Conservation (phyloP, 2,329 filamentous ascomycete species). For the Dactylellina leptospora region DNA sequence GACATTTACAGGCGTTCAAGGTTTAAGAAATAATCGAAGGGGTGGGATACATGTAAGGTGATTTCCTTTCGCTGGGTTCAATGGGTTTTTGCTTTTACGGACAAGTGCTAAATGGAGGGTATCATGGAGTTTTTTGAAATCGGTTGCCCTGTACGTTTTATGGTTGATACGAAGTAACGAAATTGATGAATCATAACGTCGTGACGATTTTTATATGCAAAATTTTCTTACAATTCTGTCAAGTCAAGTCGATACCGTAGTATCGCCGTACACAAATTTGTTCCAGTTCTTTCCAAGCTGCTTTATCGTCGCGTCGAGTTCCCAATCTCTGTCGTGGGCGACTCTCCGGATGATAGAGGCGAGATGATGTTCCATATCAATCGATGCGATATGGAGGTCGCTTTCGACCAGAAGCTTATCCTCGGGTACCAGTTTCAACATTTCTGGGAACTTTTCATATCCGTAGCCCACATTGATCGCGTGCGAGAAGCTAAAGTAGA, state of each 20-base stretch:
- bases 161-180: slow-evolving; percentile 6
- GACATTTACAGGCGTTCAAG: slow-evolving; percentile 45
- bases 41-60: not conserved
- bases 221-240: not conserved
- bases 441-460: slow-evolving; percentile 64
- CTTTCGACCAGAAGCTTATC: slow-evolving; percentile 86
- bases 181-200: slow-evolving; percentile 29
- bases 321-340: slow-evolving; percentile 81
- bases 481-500: slow-evolving; percentile 89
- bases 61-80: slow-evolving; percentile 6
- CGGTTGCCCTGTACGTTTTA: slow-evolving; percentile 3
- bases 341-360: slow-evolving; percentile 79
- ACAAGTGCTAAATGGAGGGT: slow-evolving; percentile 10
- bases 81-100: slow-evolving; percentile 19
- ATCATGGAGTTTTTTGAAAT: slow-evolving; percentile 24
- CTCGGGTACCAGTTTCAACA: slow-evolving; percentile 77
- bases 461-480: slow-evolving; percentile 75
- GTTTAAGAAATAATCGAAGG: slow-evolving; percentile 9
- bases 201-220: slow-evolving; percentile 12
- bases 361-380: slow-evolving; percentile 78
- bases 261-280: slow-evolving; percentile 74
- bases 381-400: slow-evolving; percentile 84
- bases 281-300: slow-evolving; percentile 78
- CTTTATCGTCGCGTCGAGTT: slow-evolving; percentile 73
- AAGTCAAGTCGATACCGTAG: slow-evolving; percentile 1